Evolutionary conservation across 176 grass and related monocot species (phyloP).

Genomic region (Musa beccarii): DNA sequence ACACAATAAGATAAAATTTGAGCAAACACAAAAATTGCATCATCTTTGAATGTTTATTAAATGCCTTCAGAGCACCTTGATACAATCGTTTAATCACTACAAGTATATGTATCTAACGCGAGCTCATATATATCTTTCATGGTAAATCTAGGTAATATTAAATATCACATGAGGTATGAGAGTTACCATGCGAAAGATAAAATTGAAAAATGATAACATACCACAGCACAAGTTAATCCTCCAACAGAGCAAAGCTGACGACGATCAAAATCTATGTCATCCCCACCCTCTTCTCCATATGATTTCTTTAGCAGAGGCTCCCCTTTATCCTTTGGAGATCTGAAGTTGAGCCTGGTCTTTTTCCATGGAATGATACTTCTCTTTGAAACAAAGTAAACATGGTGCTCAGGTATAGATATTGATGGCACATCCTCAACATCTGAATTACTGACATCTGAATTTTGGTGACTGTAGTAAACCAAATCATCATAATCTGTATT

Average conservation of each 20-base stretch:
- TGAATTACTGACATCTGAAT: slow-evolving; percentile 53
- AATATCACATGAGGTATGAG: not conserved
- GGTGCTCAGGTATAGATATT: slow-evolving; percentile 27
- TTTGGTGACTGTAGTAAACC: slow-evolving; percentile 69
- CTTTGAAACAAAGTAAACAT: slow-evolving; percentile 21
- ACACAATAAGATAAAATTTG: too few relatives aligned
- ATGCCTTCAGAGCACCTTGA: too few relatives aligned
- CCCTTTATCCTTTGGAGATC: slow-evolving; percentile 60
- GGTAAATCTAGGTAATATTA: not conserved
- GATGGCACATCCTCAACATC: slow-evolving; percentile 36
- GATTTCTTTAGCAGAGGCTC: slow-evolving; percentile 88
- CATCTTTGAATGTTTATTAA: too few relatives aligned
- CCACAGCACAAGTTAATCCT: slow-evolving; percentile 37
- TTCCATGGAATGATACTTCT: slow-evolving; percentile 85
- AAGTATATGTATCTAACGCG: too few relatives aligned
- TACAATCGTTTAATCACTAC: too few relatives aligned
- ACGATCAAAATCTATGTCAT: slow-evolving; percentile 91
- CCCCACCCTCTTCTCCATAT: slow-evolving; percentile 87
- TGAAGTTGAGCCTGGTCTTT: slow-evolving; percentile 54
- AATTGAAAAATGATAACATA: slow-evolving; percentile 24
- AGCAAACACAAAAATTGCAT: too few relatives aligned
- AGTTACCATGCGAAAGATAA: not conserved
- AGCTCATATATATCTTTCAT: too few relatives aligned
- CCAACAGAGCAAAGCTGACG: slow-evolving; percentile 58
- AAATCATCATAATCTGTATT: slow-evolving; percentile 62